These are phyloP conservation scores for Kurtzmaniella cleridarum DNA, from an alignment of 805 yeast species.

Conservation along the genomic window DNA sequence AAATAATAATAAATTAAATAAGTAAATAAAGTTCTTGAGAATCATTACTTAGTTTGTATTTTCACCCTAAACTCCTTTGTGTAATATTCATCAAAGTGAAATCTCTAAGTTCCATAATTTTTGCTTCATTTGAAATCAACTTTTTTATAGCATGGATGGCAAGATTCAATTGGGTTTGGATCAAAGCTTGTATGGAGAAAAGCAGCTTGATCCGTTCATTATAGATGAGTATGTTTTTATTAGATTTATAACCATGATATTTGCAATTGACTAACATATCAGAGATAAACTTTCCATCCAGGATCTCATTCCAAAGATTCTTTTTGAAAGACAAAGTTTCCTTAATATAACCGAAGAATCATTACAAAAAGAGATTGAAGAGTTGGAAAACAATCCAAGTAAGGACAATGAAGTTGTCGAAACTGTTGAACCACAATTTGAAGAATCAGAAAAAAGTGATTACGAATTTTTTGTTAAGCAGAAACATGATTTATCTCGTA, in stretches of 20 bases:
- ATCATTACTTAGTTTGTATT: too few species aligned
- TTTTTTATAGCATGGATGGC: conserved; percentile 1
- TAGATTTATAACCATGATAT: neutral
- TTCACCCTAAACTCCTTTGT: too few species aligned
- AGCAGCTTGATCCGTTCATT: conserved; percentile 31
- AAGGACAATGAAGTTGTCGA: conserved; percentile 3
- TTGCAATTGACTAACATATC: conserved; percentile 8
- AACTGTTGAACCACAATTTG: conserved; percentile 4
- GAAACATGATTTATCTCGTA: conserved; percentile 47
- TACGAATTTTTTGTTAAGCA: conserved; percentile 42
- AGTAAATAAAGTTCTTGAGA: too few species aligned
- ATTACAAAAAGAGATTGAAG: conserved; percentile 41
- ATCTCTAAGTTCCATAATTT: neutral
- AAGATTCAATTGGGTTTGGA: conserved; percentile 19
- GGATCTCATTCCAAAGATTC: conserved; percentile 55
- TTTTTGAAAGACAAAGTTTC: conserved; percentile 57
- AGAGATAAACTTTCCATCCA: conserved; percentile 42
- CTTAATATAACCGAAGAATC: conserved; percentile 52
- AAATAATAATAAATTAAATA: too few species aligned
- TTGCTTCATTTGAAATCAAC: neutral
- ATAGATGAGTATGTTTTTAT: conserved; percentile 35
- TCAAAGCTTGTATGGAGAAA: conserved; percentile 23
- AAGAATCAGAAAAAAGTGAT: conserved; percentile 9
- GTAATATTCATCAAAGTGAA: too few species aligned
- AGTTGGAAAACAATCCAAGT: conserved; percentile 1